Conservation (phyloP, 192 early-diverging fungal genomes). For the Oehlia diaphana region DNA sequence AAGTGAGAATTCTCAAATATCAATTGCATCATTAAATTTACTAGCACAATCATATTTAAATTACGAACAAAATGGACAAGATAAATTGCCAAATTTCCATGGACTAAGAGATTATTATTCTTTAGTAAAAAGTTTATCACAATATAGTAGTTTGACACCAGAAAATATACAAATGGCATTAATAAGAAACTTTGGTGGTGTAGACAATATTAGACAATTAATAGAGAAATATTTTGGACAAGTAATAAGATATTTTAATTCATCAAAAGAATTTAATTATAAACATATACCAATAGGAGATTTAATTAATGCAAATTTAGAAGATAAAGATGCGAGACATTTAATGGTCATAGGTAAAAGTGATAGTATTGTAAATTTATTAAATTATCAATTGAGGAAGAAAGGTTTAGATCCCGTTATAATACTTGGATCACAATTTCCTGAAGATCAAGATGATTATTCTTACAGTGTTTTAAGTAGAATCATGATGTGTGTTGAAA, state of each 20-base stretch:
- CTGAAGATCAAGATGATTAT: conserved; percentile 17
- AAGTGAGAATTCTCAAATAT: neutral
- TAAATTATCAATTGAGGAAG: conserved; percentile 4
- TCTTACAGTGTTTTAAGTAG: conserved; percentile 24
- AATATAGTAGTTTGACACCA: neutral
- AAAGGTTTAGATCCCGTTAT: conserved; percentile 12
- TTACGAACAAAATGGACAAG: neutral
- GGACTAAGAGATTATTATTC: conserved; percentile 24
- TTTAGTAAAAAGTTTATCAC: conserved; percentile 17
- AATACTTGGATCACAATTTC: conserved; percentile 23
- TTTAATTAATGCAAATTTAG: conserved; percentile 6
- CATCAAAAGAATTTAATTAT: neutral
- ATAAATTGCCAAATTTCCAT: conserved; percentile 23
- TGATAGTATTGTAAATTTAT: neutral
- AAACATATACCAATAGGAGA: neutral
- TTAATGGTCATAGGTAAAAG: neutral
- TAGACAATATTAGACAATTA: too few relatives aligned
- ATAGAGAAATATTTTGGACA: neutral
- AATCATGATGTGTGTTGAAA: conserved; percentile 29
- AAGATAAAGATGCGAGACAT: conserved; percentile 19
- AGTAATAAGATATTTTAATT: neutral
- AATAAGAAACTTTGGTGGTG: conserved; percentile 7
- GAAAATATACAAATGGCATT: conserved; percentile 5
- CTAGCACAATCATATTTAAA: neutral
- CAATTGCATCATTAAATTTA: neutral